Base-by-base conservation (phyloP, 805 yeast species). In the Sugiyamaella smithiae region DNA sequence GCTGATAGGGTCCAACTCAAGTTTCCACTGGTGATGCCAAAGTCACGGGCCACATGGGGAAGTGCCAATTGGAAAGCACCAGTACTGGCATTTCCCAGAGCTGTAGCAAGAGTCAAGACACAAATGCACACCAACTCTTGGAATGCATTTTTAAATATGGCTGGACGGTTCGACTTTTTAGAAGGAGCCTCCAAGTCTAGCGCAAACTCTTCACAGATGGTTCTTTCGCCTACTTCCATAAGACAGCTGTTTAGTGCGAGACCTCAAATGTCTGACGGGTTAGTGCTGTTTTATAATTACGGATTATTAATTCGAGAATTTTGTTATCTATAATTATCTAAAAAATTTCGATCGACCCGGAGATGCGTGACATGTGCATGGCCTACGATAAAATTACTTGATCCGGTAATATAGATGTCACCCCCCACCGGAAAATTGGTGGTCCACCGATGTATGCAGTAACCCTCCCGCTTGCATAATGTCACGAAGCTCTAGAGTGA, bases 1-100 rank as follows among this genome's bases (percentile, higher is more conserved):
- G 73, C 60, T 5, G 71, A 63, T n/a, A 68, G 67, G 16, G 69
- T 63, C 78, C 78, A 74, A 2, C 76, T 68, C 20, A 74, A 53
- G 32, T 60, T 52, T 43, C 76, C 75, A 35, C 76, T 77, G 12
- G 57, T 41, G n/a, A 69, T 62, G 17, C 58, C 46, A 49, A 74
- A 74, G 43, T 65, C 56, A 8, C 58, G 56, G n/a, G 71, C 69
- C 0, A 70, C 62, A 12, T 60, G 57, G 11, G 66, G 58, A 19
- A 74, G 58, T 20, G 73, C 64, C 4, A 70, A 58, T 43, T 65
- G 71, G 51, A 63, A 67, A 19, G 67, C 56, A 3, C 72, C 68
- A 1, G 64, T 45, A 14, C 36, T 40, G 16, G 35, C 24, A 17
- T 25, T 50, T 9, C 43, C 36, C 28, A 46, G 28, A 4, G 35